Evolutionary conservation across 148 eudicot species (phyloP).

Genomic region (Drosera capensis): DNA sequence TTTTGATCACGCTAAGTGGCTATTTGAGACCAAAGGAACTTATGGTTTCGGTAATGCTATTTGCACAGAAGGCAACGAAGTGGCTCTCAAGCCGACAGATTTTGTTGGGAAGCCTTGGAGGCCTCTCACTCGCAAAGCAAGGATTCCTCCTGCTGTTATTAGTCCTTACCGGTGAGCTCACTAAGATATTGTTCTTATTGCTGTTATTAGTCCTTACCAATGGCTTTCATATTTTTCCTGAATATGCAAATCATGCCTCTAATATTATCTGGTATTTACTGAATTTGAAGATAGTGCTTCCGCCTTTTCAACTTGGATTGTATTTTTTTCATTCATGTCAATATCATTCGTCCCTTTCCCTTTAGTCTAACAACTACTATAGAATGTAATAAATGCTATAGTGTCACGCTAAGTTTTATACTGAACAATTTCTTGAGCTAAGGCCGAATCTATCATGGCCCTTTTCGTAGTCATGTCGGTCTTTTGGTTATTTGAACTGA

Average conservation of each 20-base stretch:
- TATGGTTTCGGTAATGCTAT: constrained; percentile 13
- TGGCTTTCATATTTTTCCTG: neutral
- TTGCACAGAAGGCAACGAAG: constrained; percentile 7
- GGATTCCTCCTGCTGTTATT: constrained; percentile 8
- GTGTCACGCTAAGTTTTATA: too few relatives aligned
- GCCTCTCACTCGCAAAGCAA: constrained; percentile 8
- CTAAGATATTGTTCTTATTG: neutral
- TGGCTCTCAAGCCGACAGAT: neutral
- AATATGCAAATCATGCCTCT: neutral
- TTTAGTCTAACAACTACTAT: too few relatives aligned
- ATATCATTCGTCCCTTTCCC: too few relatives aligned
- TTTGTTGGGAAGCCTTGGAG: constrained; percentile 9
- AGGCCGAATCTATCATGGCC: too few relatives aligned
- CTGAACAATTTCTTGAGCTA: too few relatives aligned
- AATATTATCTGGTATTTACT: too few relatives aligned
- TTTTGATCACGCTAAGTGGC: constrained; percentile 11
- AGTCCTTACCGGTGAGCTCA: constrained; percentile 9
- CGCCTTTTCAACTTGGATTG: too few relatives aligned
- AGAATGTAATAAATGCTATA: too few relatives aligned
- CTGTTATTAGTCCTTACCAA: neutral
- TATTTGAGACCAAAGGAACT: constrained; percentile 13
- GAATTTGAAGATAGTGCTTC: too few relatives aligned
- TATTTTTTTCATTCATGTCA: too few relatives aligned
- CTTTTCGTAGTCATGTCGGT: too few relatives aligned
- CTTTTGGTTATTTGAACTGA: too few relatives aligned